Conservation (phyloP, 1,284 basidiomycete genomes). For the Pseudozyma hubeiensis region DNA sequence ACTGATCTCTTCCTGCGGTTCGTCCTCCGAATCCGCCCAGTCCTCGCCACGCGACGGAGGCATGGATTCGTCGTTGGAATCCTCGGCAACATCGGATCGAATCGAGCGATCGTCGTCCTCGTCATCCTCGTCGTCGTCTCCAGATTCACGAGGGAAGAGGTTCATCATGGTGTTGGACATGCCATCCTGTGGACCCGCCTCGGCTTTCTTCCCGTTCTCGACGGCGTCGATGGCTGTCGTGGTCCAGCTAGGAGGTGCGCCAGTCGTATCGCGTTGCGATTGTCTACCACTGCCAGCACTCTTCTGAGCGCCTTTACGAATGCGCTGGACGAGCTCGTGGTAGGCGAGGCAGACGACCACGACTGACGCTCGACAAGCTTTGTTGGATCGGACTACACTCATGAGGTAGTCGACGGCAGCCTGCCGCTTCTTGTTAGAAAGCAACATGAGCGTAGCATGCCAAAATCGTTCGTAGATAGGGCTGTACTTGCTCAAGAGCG, state of each 20-base stretch:
- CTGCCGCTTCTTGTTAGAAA: constrained; percentile 40
- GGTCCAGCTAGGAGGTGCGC: constrained; percentile 25
- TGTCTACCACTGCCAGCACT: constrained; percentile 2
- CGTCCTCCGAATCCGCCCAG: constrained; percentile 20
- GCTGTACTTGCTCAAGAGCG: constrained; percentile 54
- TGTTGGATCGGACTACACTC: constrained; percentile 38
- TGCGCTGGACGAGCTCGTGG: constrained; percentile 48
- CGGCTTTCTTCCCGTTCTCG: constrained; percentile 5
- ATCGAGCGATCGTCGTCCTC: constrained; percentile 1
- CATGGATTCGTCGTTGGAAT: constrained; percentile 3
- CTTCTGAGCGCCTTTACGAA: constrained; percentile 22
- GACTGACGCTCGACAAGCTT: constrained; percentile 49
- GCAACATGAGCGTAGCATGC: constrained; percentile 45
- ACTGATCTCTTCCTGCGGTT: constrained; percentile 29
- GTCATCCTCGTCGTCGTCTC: constrained; percentile 15
- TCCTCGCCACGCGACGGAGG: constrained; percentile 6
- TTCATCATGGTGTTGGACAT: constrained; percentile 23
- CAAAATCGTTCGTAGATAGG: constrained; percentile 53
- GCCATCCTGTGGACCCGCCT: constrained; percentile 1
- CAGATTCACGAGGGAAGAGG: constrained; percentile 24
- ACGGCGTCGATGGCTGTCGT: constrained; percentile 27
- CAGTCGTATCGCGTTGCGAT: not conserved
- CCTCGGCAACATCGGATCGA: constrained; percentile 1
- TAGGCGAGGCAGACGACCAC: constrained; percentile 55
- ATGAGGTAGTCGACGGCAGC: constrained; percentile 50